Percentiles rank a stretch among this genome's conserved stretches.
Conservation (phyloP, 768 basidiomycete species). For the Sistotremastrum suecicum region DNA sequence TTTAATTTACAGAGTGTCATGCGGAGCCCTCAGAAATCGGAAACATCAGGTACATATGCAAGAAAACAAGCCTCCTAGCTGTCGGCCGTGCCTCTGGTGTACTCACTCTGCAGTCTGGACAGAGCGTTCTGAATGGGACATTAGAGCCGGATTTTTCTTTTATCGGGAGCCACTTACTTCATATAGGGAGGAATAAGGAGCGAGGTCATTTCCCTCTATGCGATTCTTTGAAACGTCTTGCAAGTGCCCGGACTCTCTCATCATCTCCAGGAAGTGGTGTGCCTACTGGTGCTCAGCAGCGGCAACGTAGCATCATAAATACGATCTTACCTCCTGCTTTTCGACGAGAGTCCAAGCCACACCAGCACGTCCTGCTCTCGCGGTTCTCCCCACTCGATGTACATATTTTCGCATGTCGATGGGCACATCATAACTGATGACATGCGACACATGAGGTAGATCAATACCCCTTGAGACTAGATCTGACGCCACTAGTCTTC, state of each 20-base stretch:
- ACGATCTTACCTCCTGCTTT: slow-evolving; percentile 61
- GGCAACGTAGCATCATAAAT: background rate
- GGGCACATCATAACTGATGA: slow-evolving; percentile 90
- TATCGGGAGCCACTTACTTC: slow-evolving; percentile 32
- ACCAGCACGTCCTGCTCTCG: slow-evolving; percentile 78
- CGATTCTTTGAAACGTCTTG: slow-evolving; percentile 53
- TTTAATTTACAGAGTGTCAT: no score
- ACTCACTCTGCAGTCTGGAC: no score
- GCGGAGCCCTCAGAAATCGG: no score
- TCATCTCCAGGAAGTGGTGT: slow-evolving; percentile 74
- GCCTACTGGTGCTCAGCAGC: slow-evolving; percentile 32
- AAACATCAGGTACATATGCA: no score
- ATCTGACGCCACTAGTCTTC: slow-evolving; percentile 90
- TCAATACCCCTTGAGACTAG: slow-evolving; percentile 93
- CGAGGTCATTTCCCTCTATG: slow-evolving; percentile 46
- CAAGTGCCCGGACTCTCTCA: slow-evolving; percentile 58
- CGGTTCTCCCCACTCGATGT: slow-evolving; percentile 92
- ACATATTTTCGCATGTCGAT: slow-evolving; percentile 99
- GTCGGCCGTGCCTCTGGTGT: no score
- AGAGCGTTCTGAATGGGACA: no score
- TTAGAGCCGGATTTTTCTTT: background rate
- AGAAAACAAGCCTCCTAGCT: no score
- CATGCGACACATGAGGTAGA: slow-evolving; percentile 81
- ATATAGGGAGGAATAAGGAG: slow-evolving; percentile 41
- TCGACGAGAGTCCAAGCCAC: slow-evolving; percentile 94